Conservation (phyloP, 1,284 basidiomycete species). For the Retiboletus flavoniger region DNA sequence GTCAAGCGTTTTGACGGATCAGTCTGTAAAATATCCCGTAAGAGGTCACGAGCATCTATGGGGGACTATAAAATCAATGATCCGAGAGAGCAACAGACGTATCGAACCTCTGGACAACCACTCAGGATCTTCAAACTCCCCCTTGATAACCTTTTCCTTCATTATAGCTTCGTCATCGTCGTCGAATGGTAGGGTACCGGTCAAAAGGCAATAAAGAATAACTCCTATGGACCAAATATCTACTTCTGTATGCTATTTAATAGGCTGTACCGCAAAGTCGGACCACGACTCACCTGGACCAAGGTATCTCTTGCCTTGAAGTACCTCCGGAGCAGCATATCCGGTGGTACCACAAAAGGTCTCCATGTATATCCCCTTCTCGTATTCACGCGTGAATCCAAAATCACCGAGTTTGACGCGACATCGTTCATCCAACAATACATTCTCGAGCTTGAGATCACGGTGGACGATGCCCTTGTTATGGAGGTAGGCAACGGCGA, state of each 20-base stretch:
- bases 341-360: slow-evolving; percentile 98
- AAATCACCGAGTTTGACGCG: slow-evolving; percentile 93
- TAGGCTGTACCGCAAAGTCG: not conserved
- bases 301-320: slow-evolving; percentile 84
- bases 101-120: slow-evolving; percentile 81
- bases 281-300: slow-evolving; percentile 69
- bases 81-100: slow-evolving; percentile 2
- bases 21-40: slow-evolving; percentile 76
- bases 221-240: slow-evolving; percentile 98
- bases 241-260: slow-evolving; percentile 61
- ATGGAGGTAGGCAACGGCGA: slow-evolving; percentile 92
- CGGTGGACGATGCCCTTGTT: slow-evolving; percentile 91
- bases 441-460: slow-evolving; percentile 96
- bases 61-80: slow-evolving; percentile 6
- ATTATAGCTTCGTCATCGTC: slow-evolving; percentile 93
- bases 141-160: slow-evolving; percentile 83
- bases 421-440: slow-evolving; percentile 85
- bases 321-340: slow-evolving; percentile 94
- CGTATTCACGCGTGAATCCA: slow-evolving; percentile 95
- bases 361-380: slow-evolving; percentile 81
- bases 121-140: slow-evolving; percentile 88
- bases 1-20: slow-evolving; percentile 76
- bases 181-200: slow-evolving; percentile 94
- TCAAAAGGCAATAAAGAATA: slow-evolving; percentile 92
- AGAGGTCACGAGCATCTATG: slow-evolving; percentile 78